Evolutionary conservation across 2,329 filamentous ascomycete species (phyloP), one percentile per base, ranked within the genome.

Genomic region (Diaporthe batatas): DNA sequence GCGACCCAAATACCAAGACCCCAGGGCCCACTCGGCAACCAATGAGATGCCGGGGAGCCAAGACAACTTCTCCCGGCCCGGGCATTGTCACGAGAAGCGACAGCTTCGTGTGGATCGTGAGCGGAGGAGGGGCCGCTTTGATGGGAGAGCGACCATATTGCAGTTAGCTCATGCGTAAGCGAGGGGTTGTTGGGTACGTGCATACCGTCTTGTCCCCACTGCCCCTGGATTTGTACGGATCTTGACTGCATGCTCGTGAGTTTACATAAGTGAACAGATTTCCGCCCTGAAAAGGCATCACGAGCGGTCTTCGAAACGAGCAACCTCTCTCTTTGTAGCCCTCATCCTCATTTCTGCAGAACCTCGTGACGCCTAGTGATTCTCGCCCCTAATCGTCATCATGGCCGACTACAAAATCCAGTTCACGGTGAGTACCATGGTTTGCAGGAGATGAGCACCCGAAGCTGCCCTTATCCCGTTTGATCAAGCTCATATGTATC

Each of bases 81-180:
- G 59, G 42, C 42, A 34, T 12, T 65, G 59, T 36, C 57, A 23
- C 44, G 18, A 32, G 18, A 32, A 51, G 42, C 59, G 44, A 21
- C 25, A 34, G 21, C 42, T 16, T 49, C 42, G 21, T 36, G 59
- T 65, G 59, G 59, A 65, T 34, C 59, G 59, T 49, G 18, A 16
- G 6, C 23, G 18, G 42, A 65, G 32, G 59, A 34, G 42, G 42
- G 42, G 58, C 25, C 58, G 10, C 18, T 32, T n/a, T 64, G 42
- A 29, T 14, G 36, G 18, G 25, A 11, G 47, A 11, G n/a, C 39
- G 49, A 29, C 58, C 34, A 34, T n/a, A 65, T 51, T 34, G 59
- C 59, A 49, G 59, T 65, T 34, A 65, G 59, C 44, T 65, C 59
- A 65, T 18, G 34, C 42, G 59, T 51, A 65, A 65, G 59, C 59